These are phyloP conservation scores for Gracilariopsis chorda DNA, from an alignment of 23 red algal genomes.

Conservation along the genomic window DNA sequence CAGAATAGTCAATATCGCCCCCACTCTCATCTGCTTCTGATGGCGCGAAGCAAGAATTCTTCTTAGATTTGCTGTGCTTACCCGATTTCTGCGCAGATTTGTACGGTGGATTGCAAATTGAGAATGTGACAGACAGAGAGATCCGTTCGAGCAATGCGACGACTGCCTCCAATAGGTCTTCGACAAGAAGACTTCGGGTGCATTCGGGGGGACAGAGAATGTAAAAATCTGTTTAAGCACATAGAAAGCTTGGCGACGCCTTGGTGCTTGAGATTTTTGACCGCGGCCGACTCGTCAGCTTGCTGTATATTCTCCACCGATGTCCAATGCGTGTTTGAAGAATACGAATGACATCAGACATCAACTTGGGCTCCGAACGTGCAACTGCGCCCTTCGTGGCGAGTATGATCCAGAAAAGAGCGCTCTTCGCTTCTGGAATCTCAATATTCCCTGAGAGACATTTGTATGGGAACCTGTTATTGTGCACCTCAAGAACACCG, in stretches of 20 bases:
- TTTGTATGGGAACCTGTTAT: too few species aligned
- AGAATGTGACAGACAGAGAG: slow-evolving; percentile 7
- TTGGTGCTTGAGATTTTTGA: neutral
- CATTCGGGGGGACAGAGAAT: slow-evolving; percentile 22
- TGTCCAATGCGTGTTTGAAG: slow-evolving; percentile 19
- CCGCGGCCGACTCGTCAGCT: neutral
- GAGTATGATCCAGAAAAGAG: slow-evolving; percentile 82
- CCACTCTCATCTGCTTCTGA: neutral
- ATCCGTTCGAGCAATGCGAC: slow-evolving; percentile 1
- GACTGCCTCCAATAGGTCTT: slow-evolving; percentile 41
- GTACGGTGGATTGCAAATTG: slow-evolving; percentile 35
- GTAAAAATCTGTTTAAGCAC: slow-evolving; percentile 22
- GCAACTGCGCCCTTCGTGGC: slow-evolving; percentile 1
- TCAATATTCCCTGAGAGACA: slow-evolving; percentile 51
- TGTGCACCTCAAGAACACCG: too few species aligned
- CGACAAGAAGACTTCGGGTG: slow-evolving; percentile 43
- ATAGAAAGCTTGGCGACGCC: neutral
- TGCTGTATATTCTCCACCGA: neutral
- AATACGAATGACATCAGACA: slow-evolving; percentile 10
- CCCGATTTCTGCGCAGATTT: neutral
- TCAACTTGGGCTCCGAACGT: neutral
- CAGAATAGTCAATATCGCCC: neutral
- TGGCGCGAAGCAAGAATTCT: neutral
- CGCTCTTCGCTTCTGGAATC: slow-evolving; percentile 66
- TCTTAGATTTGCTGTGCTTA: neutral